Base-by-base conservation (phyloP, 805 yeast species). In the Spathaspora arborariae region DNA sequence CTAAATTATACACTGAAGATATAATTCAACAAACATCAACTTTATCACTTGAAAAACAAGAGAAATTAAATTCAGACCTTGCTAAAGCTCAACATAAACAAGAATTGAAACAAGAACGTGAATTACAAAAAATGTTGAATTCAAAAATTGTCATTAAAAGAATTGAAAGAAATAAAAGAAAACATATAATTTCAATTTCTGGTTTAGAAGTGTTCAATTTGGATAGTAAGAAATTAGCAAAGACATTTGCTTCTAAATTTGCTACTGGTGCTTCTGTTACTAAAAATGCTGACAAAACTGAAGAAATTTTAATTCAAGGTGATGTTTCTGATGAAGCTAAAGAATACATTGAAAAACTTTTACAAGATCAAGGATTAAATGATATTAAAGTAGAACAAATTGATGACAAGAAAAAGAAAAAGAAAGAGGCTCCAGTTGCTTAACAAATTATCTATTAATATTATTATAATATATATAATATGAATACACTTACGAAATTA, bases 251-350 rank as follows among this genome's bases (percentile, higher is more conserved):
- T 0, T 84, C 94, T 30, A 89, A 87, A 65, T 91, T 92, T 62
- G 98, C 98, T 11, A 91, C 97, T 7, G 98, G 98, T 44, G 92
- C 97, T 22, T 82, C 94, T 19, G 96, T 91, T 11, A 83, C 90
- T 3, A 91, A 91, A 68, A 87, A 82, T 53, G 90, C 82, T 3
- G 98, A 91, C 54, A 91, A 91, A 68, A 88, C 86, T 63, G 97
- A 92, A 51, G 98, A 91, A 61, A 81, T 91, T 47, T 79, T 88
- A 48, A 85, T 91, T 49, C 97, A 91, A 70, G 98, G 98, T 58
- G 98, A 92, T 66, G 94, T 91, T 39, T 85, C 90, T 47, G 97
- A 90, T 54, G 96, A 85, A 58, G 94, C 90, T 22, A 95, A 87
- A 61, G 85, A 71, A 5, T 86, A 85, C 56, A 79, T 91, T 51